A percentile compares a stretch with the other conserved stretches of the same genome.
These are phyloP conservation scores for Fusarium luffae DNA, from an alignment of 2,329 filamentous ascomycete genomes.

Conservation along the genomic window DNA sequence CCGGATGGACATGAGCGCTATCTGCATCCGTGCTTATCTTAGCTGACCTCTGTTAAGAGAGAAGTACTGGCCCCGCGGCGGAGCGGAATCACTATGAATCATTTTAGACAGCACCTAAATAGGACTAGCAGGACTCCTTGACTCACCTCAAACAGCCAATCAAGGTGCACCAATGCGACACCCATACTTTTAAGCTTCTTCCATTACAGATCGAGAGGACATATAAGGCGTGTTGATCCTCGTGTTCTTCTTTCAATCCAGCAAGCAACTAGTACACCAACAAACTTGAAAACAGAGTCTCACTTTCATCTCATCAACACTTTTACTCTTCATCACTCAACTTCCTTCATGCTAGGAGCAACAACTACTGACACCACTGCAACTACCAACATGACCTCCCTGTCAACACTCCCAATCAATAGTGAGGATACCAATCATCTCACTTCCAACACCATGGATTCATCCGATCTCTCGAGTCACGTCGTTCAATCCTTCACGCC, in stretches of 20 bases:
- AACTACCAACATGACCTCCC: not conserved
- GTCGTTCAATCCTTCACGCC: not conserved
- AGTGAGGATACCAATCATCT: not conserved
- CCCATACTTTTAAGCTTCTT: not conserved
- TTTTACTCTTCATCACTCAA: fast-evolving
- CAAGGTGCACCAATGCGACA: fast-evolving
- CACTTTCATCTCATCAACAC: not conserved
- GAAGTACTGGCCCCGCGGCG: not conserved
- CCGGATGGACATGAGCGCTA: fast-evolving
- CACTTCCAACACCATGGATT: not conserved
- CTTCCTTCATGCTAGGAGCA: slow-evolving; percentile 13
- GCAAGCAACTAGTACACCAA: fast-evolving
- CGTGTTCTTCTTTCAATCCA: fast-evolving
- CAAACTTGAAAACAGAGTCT: fast-evolving
- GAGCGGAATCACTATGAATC: slow-evolving; percentile 22
- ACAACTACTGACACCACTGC: not conserved
- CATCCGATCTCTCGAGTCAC: too few relatives aligned
- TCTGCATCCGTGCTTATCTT: fast-evolving
- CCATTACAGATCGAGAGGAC: fast-evolving
- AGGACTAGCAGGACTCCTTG: not conserved
- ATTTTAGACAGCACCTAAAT: not conserved
- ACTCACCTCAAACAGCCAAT: slow-evolving; percentile 8
- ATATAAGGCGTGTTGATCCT: not conserved
- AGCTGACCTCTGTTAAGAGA: fast-evolving
- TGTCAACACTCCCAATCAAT: too few relatives aligned